phyloP scores from a whole-genome alignment of 2,329 filamentous ascomycete species.

The Colletotrichum trifolii region DNA sequence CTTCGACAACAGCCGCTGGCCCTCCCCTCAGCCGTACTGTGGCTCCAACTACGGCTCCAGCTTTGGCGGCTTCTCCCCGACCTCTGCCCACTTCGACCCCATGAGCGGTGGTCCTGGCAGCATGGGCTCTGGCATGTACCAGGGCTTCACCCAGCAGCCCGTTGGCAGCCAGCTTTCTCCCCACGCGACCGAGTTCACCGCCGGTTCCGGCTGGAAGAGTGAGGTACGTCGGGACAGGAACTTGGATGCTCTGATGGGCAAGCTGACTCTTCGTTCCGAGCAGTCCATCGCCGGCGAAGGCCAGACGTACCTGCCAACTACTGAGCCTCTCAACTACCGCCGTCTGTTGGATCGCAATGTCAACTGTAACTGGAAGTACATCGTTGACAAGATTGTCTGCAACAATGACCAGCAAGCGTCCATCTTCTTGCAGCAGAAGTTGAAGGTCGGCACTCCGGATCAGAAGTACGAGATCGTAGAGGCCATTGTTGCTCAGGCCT shows the following conservation, averaged over 20 bases:
- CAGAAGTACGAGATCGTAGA: constrained; percentile 99
- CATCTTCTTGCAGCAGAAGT: constrained; percentile 98
- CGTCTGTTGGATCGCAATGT: constrained; percentile 94
- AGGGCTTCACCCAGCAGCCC: constrained; percentile 65
- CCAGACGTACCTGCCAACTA: constrained; percentile 84
- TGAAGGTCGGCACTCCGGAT: constrained; percentile 93
- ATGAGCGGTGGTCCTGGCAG: constrained; percentile 46
- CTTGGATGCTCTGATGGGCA: not conserved
- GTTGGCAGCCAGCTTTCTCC: constrained; percentile 76
- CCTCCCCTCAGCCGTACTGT: constrained; percentile 46
- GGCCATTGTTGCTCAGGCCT: constrained; percentile 93
- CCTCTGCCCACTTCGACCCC: constrained; percentile 26
- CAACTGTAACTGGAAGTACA: constrained; percentile 99
- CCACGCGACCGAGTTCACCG: constrained; percentile 79
- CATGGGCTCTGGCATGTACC: constrained; percentile 57
- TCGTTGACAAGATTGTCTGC: constrained; percentile 99
- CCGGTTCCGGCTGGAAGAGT: constrained; percentile 64
- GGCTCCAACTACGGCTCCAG: constrained; percentile 46
- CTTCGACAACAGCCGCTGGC: constrained; percentile 59
- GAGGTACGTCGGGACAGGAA: constrained; percentile 56
- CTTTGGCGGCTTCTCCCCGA: constrained; percentile 40
- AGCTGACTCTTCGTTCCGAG: constrained; percentile 30
- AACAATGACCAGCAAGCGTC: constrained; percentile 99
- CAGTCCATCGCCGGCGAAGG: constrained; percentile 64
- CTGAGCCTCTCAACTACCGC: constrained; percentile 95